Evolutionary conservation across 2,329 filamentous ascomycete genomes (phyloP), one percentile per base, ranked within the genome.

Genomic region (Fusarium keratoplasticum): DNA sequence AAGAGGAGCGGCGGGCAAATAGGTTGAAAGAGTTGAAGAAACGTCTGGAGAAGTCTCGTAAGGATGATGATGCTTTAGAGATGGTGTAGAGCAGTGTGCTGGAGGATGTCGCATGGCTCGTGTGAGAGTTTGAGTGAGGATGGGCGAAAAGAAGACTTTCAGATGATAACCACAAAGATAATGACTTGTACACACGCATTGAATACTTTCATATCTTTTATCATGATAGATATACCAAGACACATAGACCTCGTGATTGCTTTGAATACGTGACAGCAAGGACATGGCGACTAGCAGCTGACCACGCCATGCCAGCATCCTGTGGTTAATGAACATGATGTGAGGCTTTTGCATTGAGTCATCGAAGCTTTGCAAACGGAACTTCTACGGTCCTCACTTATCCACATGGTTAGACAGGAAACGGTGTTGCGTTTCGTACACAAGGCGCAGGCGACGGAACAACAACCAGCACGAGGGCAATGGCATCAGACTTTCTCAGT

Each of bases 1-100:
- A 72, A 8, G 69, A 74, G 13, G 65, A 64, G 13, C 40, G 33
- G 31, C 7, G 38, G 16, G 40, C 7, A 8, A 66, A 57, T 8
- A 54, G 20, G 9, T 16, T 72, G 22, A 58, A 36, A 5, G 35
- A 58, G 16, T 25, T 38, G 22, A 35, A 38, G 20, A 58, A 52
- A 4, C 47, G 16, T 2, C 10, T 52, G 10, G 27, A 31, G 6
- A n/a, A 18, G 27, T 13, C 47, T 29, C 27, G 3, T 13, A 52
- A n/a, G 16, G 18, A 52, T 7, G 25, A 18, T 0, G 4, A n/a
- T 52, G 2, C 16, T 29, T 8, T n/a, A 0, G 47, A n/a, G 25
- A n/a, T n/a, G 18, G 47, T 50, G 13, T 50, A 50, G 22, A 50
- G 22, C 8, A 10, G 22, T 8, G 8, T 18, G 14, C 2, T 50